A percentile compares a stretch with the other conserved stretches of the same genome.
Evolutionary conservation across 768 basidiomycete species (phyloP).

Genomic region (Tricholoma sp.): DNA sequence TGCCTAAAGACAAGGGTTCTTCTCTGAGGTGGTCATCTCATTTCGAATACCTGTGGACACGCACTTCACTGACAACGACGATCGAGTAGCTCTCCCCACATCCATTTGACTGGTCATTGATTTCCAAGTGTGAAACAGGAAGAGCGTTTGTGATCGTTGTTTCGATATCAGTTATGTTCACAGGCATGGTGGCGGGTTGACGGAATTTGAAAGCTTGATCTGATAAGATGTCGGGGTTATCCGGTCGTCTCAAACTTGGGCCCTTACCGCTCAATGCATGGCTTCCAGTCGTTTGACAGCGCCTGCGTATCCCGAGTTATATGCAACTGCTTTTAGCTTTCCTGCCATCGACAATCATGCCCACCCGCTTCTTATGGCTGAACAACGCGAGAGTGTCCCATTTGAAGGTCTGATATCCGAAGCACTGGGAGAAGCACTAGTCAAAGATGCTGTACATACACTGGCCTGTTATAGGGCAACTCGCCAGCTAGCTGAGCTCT

Average conservation of each 20-base stretch:
- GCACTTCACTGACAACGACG: slow-evolving; percentile 70
- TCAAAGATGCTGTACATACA: slow-evolving; percentile 47
- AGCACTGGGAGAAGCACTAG: slow-evolving; percentile 48
- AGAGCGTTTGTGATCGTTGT: slow-evolving; percentile 57
- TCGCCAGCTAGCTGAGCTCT: slow-evolving; percentile 48
- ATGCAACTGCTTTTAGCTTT: slow-evolving; percentile 22
- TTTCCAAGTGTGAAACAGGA: slow-evolving; percentile 61
- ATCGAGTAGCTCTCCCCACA: slow-evolving; percentile 78
- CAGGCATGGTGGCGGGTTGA: slow-evolving; percentile 44
- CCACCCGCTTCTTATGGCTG: slow-evolving; percentile 56
- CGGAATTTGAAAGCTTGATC: slow-evolving; percentile 10
- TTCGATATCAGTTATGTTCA: slow-evolving; percentile 53
- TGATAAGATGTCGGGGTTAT: slow-evolving; percentile 17
- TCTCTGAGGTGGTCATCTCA: background rate
- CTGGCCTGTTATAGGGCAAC: slow-evolving; percentile 57
- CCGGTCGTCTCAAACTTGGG: background rate
- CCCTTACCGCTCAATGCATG: background rate
- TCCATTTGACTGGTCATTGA: slow-evolving; percentile 73
- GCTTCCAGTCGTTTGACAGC: background rate
- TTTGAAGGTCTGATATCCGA: slow-evolving; percentile 68
- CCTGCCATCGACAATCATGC: slow-evolving; percentile 80
- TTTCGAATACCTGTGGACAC: slow-evolving; percentile 12
- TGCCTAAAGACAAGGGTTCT: slow-evolving; percentile 32
- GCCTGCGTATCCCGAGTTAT: background rate
- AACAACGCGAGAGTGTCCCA: slow-evolving; percentile 40